These are phyloP conservation scores for Fusarium musae DNA, from an alignment of 2,329 filamentous ascomycete genomes.

Conservation along the genomic window DNA sequence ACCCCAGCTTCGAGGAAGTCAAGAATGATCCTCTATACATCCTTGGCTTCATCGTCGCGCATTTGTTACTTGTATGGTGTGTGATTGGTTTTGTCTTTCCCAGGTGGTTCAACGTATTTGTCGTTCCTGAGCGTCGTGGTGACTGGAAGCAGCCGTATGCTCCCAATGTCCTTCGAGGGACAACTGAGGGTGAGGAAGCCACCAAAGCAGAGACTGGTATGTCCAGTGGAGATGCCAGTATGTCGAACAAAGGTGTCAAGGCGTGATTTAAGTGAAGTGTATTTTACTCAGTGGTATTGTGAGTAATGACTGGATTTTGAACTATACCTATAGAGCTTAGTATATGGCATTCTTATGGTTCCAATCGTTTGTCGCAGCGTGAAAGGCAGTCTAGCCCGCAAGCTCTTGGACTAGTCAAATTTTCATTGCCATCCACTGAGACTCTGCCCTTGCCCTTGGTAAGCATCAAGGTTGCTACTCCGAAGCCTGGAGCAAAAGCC, in stretches of 20 bases:
- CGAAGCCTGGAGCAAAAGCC: not conserved
- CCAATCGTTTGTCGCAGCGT: not conserved
- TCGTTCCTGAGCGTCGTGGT: not conserved
- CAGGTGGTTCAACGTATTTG: not conserved
- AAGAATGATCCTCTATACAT: not conserved
- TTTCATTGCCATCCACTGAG: not conserved
- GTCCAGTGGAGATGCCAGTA: not conserved
- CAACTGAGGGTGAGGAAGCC: not conserved
- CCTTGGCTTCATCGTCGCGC: not conserved
- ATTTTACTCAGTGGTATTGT: not conserved
- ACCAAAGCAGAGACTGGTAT: not conserved
- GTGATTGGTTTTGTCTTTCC: not conserved
- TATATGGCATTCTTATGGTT: not conserved
- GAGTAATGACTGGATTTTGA: not conserved
- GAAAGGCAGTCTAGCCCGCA: not conserved
- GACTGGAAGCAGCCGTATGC: not conserved
- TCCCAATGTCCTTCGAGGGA: not conserved
- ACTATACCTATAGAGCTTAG: not conserved
- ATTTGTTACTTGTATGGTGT: not conserved
- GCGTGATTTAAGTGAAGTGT: no score
- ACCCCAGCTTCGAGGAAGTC: not conserved
- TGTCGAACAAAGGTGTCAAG: not conserved
- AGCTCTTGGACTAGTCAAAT: not conserved
- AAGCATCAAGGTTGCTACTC: not conserved
- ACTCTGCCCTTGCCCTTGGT: not conserved